Percentiles rank a stretch among this genome's conserved stretches.
Conservation (phyloP, 495 filamentous ascomycete species). For the Pseudoneurospora amorphoporcata region DNA sequence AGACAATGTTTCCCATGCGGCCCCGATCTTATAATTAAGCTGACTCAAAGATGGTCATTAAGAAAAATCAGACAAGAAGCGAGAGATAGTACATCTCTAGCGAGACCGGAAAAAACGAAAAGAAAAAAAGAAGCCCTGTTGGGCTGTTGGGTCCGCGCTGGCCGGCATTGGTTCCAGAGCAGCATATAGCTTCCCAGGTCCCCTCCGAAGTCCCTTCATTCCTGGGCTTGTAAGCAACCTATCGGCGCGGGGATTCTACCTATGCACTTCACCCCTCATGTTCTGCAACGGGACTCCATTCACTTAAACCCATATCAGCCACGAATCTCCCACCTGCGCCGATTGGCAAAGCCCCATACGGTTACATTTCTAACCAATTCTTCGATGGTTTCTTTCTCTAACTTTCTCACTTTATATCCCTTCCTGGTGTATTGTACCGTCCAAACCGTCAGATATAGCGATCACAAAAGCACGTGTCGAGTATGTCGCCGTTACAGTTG, state of each 20-base stretch:
- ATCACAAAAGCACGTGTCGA: background rate
- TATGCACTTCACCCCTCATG: background rate
- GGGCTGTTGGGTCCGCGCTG: background rate
- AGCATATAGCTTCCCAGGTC: background rate
- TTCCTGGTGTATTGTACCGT: background rate
- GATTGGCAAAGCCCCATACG: background rate
- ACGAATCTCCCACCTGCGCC: background rate
- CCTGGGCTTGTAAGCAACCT: background rate
- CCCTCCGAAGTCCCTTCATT: background rate
- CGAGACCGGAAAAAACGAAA: background rate
- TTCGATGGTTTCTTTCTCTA: background rate
- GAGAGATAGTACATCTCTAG: background rate
- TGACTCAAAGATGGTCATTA: background rate
- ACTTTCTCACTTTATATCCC: background rate
- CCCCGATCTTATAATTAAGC: background rate
- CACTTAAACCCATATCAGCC: background rate
- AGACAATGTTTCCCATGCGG: background rate
- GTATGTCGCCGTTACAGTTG: background rate
- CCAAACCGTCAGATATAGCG: background rate
- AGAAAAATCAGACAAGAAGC: background rate
- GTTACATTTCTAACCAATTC: background rate
- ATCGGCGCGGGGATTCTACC: background rate
- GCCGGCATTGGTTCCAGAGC: background rate
- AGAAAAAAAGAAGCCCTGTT: background rate
- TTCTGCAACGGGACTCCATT: background rate